Percentiles rank a stretch among this genome's conserved stretches.
These are phyloP conservation scores for Alternaria sp. DNA, from an alignment of 2,329 filamentous ascomycete species.

Conservation along the genomic window DNA sequence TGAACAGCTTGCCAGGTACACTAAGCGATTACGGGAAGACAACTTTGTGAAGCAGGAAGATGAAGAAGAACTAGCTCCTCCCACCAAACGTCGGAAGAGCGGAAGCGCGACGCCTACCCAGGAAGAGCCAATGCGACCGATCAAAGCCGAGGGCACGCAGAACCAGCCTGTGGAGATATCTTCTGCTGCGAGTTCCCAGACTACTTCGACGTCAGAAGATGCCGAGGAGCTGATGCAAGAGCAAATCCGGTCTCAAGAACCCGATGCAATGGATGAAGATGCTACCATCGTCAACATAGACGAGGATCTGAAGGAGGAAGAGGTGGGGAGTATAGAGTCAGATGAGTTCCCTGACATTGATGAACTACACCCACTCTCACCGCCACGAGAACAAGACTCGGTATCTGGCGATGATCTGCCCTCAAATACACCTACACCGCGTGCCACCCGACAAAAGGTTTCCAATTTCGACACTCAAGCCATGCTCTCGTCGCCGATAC, in stretches of 20 bases:
- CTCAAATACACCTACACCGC: constrained; percentile 39
- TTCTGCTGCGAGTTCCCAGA: constrained; percentile 20
- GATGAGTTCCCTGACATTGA: constrained; percentile 13
- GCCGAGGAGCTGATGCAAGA: not conserved
- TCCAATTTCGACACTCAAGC: constrained; percentile 43
- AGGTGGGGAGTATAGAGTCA: constrained; percentile 20
- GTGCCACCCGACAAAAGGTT: constrained; percentile 22
- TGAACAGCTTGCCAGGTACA: constrained; percentile 24
- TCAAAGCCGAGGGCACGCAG: constrained; percentile 12
- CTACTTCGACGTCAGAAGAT: not conserved
- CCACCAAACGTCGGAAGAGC: constrained; percentile 25
- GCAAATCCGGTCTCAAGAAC: constrained; percentile 6
- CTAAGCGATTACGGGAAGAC: constrained; percentile 28
- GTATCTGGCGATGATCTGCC: constrained; percentile 18
- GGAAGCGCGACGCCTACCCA: constrained; percentile 9
- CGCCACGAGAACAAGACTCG: constrained; percentile 4
- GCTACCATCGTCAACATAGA: constrained; percentile 2
- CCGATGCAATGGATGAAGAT: not conserved
- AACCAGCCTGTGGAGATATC: constrained; percentile 30
- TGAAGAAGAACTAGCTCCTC: constrained; percentile 6
- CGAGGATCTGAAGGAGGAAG: not conserved
- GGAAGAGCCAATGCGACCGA: not conserved
- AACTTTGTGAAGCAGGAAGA: constrained; percentile 7
- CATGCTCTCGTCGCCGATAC: constrained; percentile 40
- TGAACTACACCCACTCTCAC: not conserved